These are phyloP conservation scores for Pythium guiyangense DNA, from an alignment of 352 stramenopile species.

Conservation along the genomic window DNA sequence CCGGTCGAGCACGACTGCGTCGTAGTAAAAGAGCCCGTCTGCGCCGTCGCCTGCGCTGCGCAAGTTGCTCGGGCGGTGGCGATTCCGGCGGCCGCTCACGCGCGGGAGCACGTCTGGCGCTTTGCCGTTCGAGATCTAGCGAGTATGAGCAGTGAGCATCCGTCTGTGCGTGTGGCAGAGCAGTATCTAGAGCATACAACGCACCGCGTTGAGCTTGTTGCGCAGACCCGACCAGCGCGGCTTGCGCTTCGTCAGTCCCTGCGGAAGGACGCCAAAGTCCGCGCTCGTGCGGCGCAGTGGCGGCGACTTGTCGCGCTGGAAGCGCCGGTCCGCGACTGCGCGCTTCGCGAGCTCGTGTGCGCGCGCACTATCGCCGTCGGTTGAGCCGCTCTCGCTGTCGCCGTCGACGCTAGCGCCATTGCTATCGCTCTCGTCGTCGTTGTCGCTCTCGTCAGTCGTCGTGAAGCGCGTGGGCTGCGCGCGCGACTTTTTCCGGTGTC, in stretches of 20 bases:
- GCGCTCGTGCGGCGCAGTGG: slow-evolving; percentile 6
- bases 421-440: slow-evolving; percentile 2
- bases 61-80: slow-evolving; percentile 15
- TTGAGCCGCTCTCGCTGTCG: slow-evolving; percentile 1
- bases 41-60: slow-evolving; percentile 3
- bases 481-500: slow-evolving; percentile 12
- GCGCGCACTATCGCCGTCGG: slow-evolving; percentile 7
- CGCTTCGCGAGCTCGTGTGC: not conserved
- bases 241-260: slow-evolving; percentile 27
- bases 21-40: slow-evolving; percentile 27
- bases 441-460: not conserved
- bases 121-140: slow-evolving; percentile 7
- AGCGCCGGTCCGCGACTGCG: slow-evolving; percentile 6
- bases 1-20: slow-evolving; percentile 27
- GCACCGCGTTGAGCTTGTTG: slow-evolving; percentile 21
- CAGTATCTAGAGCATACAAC: slow-evolving; percentile 3
- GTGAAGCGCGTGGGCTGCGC: slow-evolving; percentile 1
- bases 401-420: slow-evolving; percentile 2
- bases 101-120: slow-evolving; percentile 12
- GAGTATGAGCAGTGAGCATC: not conserved
- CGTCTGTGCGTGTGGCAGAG: not conserved
- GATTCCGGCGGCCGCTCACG: slow-evolving; percentile 15
- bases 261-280: not conserved
- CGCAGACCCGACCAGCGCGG: slow-evolving; percentile 31
- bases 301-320: slow-evolving; percentile 8